Evolutionary conservation across 2,329 filamentous ascomycete genomes (phyloP), one percentile per base, ranked within the genome.

Genomic region (Diaporthe citri): DNA sequence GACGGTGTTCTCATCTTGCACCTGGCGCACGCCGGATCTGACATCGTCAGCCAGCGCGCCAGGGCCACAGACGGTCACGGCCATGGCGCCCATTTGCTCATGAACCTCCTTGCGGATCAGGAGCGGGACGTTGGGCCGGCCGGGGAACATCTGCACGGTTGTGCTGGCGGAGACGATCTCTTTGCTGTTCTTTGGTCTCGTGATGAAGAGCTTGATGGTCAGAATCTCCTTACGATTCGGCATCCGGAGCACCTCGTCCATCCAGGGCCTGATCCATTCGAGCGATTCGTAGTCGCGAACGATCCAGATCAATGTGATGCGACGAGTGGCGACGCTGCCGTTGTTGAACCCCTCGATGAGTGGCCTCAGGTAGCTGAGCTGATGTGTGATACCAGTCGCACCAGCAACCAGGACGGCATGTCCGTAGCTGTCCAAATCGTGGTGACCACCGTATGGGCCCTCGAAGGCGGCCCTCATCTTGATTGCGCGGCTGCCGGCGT

Each of bases 361-460:
- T 70, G 97, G 93, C 73, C 92, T 93, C 12, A 98, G 90, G 83
- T 97, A 97, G 46, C 95, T 94, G 41, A 98, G 91, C 82, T 97
- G 95, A 83, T 98, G 96, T 1, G 96, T 98, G 84, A 99, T 98
- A 77, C 97, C 97, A 7, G 97, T 95, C 74, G 96, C 95, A 74
- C 95, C 96, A 17, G 96, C 96, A 81, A 98, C 95, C 74, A 99
- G 92, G 77, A 99, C 90, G 59, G 93, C 92, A 57, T 97, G 97
- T 52, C 97, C 96, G 84, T 98, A 98, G 10, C 96, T 98, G 83
- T 95, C 93, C 77, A 98, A 92, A 76, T 92, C 92, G 84, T 98
- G 93, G 81, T 95, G 93, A 56, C 93, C 93, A 6, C 91, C 93
- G 82, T 98, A 98, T 0, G 97, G 96, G 0, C 97, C 97, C 85